phyloP scores from a whole-genome alignment of 805 yeast species.

The Nakazawaea pomicola region DNA sequence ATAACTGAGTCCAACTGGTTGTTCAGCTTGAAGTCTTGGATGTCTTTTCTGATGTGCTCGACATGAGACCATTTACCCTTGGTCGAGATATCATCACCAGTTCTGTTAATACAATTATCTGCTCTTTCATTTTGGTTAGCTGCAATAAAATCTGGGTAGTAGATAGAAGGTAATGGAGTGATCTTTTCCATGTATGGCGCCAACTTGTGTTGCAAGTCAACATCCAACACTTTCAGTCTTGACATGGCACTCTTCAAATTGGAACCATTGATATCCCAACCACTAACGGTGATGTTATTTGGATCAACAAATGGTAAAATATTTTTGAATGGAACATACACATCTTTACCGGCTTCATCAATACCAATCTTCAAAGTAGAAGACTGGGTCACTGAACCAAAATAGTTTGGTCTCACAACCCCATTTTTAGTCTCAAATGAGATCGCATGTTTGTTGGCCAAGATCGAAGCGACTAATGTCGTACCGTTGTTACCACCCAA shows the following conservation, averaged over 20 bases:
- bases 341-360: conserved; percentile 76
- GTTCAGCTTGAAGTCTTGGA: conserved; percentile 64
- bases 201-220: conserved; percentile 75
- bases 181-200: conserved; percentile 54
- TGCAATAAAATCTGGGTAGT: conserved; percentile 96
- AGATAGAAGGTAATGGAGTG: conserved; percentile 77
- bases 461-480: conserved; percentile 77
- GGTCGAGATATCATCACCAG: conserved; percentile 44
- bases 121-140: conserved; percentile 92
- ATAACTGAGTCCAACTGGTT: conserved; percentile 82
- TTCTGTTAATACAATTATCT: conserved; percentile 70
- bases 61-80: conserved; percentile 85
- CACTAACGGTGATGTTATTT: conserved; percentile 83
- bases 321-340: conserved; percentile 88
- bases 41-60: conserved; percentile 79
- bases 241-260: conserved; percentile 74
- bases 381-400: conserved; percentile 91
- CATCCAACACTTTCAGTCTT: conserved; percentile 84
- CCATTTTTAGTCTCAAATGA: conserved; percentile 82
- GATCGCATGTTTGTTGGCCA: conserved; percentile 79
- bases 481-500: conserved; percentile 97
- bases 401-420: conserved; percentile 66
- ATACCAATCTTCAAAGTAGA: conserved; percentile 88
- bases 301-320: conserved; percentile 86
- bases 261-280: conserved; percentile 87